phyloP scores from a whole-genome alignment of 352 stramenopile species.

The Phytophthora palmivora region DNA sequence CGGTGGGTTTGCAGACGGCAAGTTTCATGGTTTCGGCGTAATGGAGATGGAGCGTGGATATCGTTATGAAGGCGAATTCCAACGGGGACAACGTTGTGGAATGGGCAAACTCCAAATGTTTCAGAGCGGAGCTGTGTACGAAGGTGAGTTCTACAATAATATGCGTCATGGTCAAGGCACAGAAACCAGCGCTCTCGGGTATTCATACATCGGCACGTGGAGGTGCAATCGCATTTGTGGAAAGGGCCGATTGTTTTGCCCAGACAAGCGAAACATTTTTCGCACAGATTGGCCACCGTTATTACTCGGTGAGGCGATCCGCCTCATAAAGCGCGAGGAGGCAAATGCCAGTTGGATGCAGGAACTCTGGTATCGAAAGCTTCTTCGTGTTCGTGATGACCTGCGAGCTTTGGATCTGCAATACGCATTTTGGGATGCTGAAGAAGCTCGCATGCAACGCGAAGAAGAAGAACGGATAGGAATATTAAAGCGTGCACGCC shows the following conservation, averaged over 20 bases:
- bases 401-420: slow-evolving; percentile 69
- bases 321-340: slow-evolving; percentile 56
- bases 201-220: slow-evolving; percentile 63
- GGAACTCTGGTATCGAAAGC: slow-evolving; percentile 57
- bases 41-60: slow-evolving; percentile 59
- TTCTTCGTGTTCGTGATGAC: slow-evolving; percentile 75
- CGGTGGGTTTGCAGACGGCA: slow-evolving; percentile 56
- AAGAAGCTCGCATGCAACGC: slow-evolving; percentile 53
- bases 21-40: slow-evolving; percentile 72
- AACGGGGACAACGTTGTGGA: slow-evolving; percentile 49
- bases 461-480: slow-evolving; percentile 55
- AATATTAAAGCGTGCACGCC: slow-evolving; percentile 53
- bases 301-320: slow-evolving; percentile 67
- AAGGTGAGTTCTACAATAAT: slow-evolving; percentile 75
- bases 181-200: slow-evolving; percentile 70
- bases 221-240: slow-evolving; percentile 64
- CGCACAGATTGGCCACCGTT: slow-evolving; percentile 63
- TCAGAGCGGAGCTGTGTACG: slow-evolving; percentile 55
- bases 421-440: slow-evolving; percentile 65
- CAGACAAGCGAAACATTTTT: slow-evolving; percentile 52
- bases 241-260: slow-evolving; percentile 50
- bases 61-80: slow-evolving; percentile 71
- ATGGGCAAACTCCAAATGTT: slow-evolving; percentile 53
- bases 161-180: slow-evolving; percentile 64
- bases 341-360: slow-evolving; percentile 20